These are phyloP conservation scores for Saturnispora dispora DNA, from an alignment of 805 yeast species.

Conservation along the genomic window DNA sequence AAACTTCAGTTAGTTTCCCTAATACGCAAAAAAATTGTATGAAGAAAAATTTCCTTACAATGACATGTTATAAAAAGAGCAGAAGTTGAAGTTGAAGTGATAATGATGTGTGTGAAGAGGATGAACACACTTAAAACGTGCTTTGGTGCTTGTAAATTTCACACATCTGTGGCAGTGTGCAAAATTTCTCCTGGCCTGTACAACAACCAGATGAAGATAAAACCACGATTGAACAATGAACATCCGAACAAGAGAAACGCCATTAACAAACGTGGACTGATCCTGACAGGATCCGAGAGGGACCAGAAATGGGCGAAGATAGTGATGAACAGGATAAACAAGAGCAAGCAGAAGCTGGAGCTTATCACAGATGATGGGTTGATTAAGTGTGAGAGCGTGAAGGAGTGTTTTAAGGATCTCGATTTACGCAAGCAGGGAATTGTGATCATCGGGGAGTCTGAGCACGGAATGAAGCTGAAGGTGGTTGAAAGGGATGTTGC, in stretches of 20 bases:
- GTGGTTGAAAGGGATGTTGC: conserved; percentile 19
- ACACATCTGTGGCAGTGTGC: not conserved
- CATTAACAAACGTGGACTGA: not conserved
- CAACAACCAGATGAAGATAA: not conserved
- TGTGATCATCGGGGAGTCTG: conserved; percentile 15
- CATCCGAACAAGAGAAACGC: not conserved
- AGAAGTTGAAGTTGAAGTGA: not conserved
- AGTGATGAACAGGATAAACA: conserved; percentile 13
- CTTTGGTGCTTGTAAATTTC: conserved; percentile 29
- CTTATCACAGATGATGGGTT: conserved; percentile 15
- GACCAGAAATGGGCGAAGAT: conserved; percentile 23
- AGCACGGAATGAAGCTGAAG: conserved; percentile 14
- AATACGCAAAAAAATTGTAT: not conserved
- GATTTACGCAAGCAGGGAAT: conserved; percentile 22
- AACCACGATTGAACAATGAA: not conserved
- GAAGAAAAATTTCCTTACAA: not conserved
- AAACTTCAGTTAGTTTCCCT: too few relatives aligned
- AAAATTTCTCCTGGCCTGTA: not conserved
- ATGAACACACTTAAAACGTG: not conserved
- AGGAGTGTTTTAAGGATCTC: conserved; percentile 12
- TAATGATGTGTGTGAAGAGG: not conserved
- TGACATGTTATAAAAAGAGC: not conserved
- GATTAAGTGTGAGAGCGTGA: conserved; percentile 11
- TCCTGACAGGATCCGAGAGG: conserved; percentile 20
- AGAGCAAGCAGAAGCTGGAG: conserved; percentile 15